Conservation (phyloP, 192 early-diverging fungal species). For the Coemansia asiatica region DNA sequence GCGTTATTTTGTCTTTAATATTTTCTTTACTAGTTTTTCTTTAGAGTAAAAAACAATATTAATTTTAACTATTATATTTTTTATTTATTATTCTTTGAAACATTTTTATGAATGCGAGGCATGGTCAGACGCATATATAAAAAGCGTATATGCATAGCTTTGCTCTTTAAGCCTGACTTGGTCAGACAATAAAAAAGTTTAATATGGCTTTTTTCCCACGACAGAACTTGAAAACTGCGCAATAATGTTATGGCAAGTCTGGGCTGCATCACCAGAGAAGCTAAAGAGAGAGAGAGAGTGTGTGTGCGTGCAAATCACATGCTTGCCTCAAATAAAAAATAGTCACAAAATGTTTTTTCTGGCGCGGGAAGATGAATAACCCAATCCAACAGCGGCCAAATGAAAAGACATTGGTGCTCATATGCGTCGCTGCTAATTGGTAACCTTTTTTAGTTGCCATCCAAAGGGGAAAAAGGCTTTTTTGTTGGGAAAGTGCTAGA, state of each 20-base stretch:
- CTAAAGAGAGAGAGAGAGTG: too few species aligned
- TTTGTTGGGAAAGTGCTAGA: not conserved
- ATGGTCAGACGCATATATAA: not conserved
- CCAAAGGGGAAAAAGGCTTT: not conserved
- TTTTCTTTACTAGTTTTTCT: too few species aligned
- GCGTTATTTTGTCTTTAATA: too few species aligned
- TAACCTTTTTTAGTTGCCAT: not conserved
- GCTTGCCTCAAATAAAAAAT: not conserved
- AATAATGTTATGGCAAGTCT: not conserved
- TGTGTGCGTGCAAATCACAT: not conserved
- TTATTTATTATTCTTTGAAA: too few species aligned
- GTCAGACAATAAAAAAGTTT: not conserved
- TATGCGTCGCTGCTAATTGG: not conserved
- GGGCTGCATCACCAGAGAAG: not conserved
- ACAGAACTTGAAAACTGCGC: not conserved
- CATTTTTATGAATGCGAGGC: not conserved
- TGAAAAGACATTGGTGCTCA: not conserved
- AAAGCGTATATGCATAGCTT: not conserved
- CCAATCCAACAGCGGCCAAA: not conserved
- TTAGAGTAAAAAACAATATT: too few species aligned
- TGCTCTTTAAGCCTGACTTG: not conserved
- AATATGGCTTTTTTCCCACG: not conserved
- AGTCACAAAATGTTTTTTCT: conserved; percentile 5
- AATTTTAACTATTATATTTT: too few species aligned
- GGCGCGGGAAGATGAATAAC: not conserved